Conservation (phyloP, 2,329 filamentous ascomycete genomes). For the Amylocarpus encephaloides region DNA sequence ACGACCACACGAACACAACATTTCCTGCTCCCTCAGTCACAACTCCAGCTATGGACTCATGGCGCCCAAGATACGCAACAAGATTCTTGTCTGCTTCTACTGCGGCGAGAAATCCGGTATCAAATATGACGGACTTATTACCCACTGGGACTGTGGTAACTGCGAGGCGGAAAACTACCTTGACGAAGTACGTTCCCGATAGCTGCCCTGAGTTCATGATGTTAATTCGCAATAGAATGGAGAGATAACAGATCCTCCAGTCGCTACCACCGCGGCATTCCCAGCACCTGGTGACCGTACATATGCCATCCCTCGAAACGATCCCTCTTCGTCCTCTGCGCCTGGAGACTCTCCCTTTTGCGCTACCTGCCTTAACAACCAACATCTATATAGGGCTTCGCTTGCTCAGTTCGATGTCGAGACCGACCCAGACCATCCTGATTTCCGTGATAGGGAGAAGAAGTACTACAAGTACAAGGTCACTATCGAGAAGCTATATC, state of each 20-base stretch:
- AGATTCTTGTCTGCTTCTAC: constrained; percentile 67
- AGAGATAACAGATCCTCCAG: constrained; percentile 81
- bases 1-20: not conserved
- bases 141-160: constrained; percentile 64
- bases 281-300: constrained; percentile 37
- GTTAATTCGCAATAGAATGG: constrained; percentile 54
- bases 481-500: constrained; percentile 75
- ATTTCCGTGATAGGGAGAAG: constrained; percentile 59
- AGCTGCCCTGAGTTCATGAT: not conserved
- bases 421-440: constrained; percentile 55
- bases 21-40: not conserved
- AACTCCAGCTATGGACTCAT: constrained; percentile 21
- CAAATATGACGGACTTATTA: constrained; percentile 49
- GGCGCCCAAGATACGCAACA: constrained; percentile 20
- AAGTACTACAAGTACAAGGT: constrained; percentile 64
- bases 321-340: constrained; percentile 24
- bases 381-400: constrained; percentile 69
- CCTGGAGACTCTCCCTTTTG: constrained; percentile 49
- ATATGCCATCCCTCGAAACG: constrained; percentile 41
- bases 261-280: constrained; percentile 49
- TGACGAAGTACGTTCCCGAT: constrained; percentile 59
- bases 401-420: constrained; percentile 76
- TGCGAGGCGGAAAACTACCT: constrained; percentile 88
- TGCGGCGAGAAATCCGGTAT: constrained; percentile 64
- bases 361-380: constrained; percentile 78